phyloP scores from a whole-genome alignment of 1,284 basidiomycete genomes.

The Cutaneotrichosporon mucoides region DNA sequence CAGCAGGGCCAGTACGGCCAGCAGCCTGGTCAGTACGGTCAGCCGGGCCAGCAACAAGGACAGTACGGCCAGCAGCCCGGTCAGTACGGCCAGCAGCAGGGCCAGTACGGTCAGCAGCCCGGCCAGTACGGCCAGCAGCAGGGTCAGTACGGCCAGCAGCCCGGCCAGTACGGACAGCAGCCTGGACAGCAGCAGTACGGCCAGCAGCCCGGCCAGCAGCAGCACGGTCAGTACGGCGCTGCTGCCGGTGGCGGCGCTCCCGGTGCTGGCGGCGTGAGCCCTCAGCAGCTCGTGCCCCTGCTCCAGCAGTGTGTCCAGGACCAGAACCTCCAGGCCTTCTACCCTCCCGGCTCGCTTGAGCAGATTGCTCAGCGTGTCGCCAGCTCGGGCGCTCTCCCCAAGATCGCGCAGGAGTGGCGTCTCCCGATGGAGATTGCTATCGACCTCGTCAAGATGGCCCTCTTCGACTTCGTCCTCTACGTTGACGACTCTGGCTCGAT shows the following conservation, averaged over 20 bases:
- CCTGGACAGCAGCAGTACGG: constrained; percentile 14
- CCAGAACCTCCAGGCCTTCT: constrained; percentile 52
- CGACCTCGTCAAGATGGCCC: constrained; percentile 48
- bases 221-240: constrained; percentile 6
- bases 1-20: constrained; percentile 7
- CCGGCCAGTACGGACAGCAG: constrained; percentile 26
- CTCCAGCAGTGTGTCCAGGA: constrained; percentile 50
- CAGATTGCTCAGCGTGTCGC: constrained; percentile 49
- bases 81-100: constrained; percentile 17
- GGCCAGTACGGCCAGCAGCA: constrained; percentile 10
- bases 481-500: constrained; percentile 51
- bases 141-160: constrained; percentile 24
- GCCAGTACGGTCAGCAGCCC: constrained; percentile 20
- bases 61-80: constrained; percentile 25
- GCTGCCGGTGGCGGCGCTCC: constrained; percentile 11
- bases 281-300: constrained; percentile 25
- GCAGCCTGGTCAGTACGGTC: constrained; percentile 25
- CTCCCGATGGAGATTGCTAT: constrained; percentile 50
- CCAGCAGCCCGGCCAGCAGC: constrained; percentile 13
- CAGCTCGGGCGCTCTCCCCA: constrained; percentile 45
- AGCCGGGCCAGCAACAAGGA: constrained; percentile 5
- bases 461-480: constrained; percentile 49
- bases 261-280: constrained; percentile 15
- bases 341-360: constrained; percentile 47
- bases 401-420: constrained; percentile 49